Conservation (phyloP, 345 rosid genomes). For the Raphanus raphanistrum region DNA sequence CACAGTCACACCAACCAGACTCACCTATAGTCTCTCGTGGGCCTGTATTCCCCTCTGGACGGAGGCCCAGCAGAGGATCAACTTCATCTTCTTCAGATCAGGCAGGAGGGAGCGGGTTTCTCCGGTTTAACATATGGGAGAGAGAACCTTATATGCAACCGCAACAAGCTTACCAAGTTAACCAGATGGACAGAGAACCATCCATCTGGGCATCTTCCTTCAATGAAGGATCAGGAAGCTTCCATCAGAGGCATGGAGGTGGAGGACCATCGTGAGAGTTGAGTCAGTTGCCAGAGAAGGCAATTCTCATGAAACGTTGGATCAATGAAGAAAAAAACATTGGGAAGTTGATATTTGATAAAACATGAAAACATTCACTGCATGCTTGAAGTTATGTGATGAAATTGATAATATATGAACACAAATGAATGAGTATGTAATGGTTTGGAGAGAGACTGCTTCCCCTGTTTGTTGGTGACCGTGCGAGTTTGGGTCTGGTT, state of each 20-base stretch:
- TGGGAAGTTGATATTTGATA: conserved; percentile 36
- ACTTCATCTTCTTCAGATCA: conserved; percentile 72
- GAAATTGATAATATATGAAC: conserved; percentile 41
- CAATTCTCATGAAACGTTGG: conserved; percentile 29
- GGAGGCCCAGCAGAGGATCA: conserved; percentile 65
- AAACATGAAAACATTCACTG: conserved; percentile 34
- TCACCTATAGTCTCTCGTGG: conserved; percentile 52
- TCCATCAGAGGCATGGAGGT: conserved; percentile 76
- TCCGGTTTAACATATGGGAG: conserved; percentile 72
- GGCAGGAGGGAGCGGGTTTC: conserved; percentile 57
- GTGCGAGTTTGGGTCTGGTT: conserved; percentile 18
- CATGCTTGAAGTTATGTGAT: conserved; percentile 54
- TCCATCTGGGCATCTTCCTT: conserved; percentile 49
- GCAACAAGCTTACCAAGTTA: conserved; percentile 48
- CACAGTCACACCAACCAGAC: conserved; percentile 48
- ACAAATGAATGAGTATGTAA: conserved; percentile 12
- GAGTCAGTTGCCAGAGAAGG: conserved; percentile 16
- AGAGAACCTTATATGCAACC: conserved; percentile 56
- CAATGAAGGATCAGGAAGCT: conserved; percentile 55
- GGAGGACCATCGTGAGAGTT: conserved; percentile 56
- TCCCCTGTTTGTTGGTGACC: conserved; percentile 12
- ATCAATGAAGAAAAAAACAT: conserved; percentile 9
- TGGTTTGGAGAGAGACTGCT: conserved; percentile 34
- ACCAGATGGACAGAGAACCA: conserved; percentile 65
- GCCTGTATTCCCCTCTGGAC: conserved; percentile 52